Conservation (phyloP, 495 filamentous ascomycete species). For the Aeminium ludgeri region DNA sequence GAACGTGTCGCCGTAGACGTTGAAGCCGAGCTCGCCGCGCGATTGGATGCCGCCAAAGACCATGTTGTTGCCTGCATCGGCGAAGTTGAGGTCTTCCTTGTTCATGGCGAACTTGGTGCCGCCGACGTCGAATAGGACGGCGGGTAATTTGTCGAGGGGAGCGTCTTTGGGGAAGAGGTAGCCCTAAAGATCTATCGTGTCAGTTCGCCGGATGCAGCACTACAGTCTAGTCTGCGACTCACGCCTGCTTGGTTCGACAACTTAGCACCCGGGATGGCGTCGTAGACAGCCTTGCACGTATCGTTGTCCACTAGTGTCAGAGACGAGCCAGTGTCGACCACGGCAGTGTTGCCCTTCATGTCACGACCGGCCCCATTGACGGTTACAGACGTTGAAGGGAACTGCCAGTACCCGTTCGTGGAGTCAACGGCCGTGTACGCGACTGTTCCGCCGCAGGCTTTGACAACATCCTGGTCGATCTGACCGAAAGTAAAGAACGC, state of each 20-base stretch:
- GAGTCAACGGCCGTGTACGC: conserved; percentile 54
- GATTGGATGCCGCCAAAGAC: conserved; percentile 64
- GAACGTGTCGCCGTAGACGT: conserved; percentile 59
- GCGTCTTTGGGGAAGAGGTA: conserved; percentile 47
- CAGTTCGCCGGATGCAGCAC: conserved; percentile 47
- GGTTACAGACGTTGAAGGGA: conserved; percentile 41
- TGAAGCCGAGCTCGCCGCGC: conserved; percentile 45
- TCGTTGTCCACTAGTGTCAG: conserved; percentile 53
- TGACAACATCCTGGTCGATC: conserved; percentile 42
- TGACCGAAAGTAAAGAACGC: conserved; percentile 71
- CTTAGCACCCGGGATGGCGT: conserved; percentile 43
- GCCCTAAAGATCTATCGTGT: conserved; percentile 48
- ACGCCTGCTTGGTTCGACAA: neutral
- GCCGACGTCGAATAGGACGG: conserved; percentile 52
- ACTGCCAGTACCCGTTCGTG: conserved; percentile 56
- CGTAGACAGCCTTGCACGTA: conserved; percentile 51
- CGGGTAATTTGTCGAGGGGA: conserved; percentile 41
- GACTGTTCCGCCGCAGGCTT: conserved; percentile 36
- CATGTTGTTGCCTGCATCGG: conserved; percentile 35
- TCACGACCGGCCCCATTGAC: conserved; percentile 42
- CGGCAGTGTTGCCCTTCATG: conserved; percentile 47
- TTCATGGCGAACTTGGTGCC: conserved; percentile 47
- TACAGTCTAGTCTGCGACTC: no score
- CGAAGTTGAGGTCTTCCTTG: conserved; percentile 56
- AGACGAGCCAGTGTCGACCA: conserved; percentile 64